phyloP scores from a whole-genome alignment of 2,329 filamentous ascomycete species.

The Pseudocercospora ulei region DNA sequence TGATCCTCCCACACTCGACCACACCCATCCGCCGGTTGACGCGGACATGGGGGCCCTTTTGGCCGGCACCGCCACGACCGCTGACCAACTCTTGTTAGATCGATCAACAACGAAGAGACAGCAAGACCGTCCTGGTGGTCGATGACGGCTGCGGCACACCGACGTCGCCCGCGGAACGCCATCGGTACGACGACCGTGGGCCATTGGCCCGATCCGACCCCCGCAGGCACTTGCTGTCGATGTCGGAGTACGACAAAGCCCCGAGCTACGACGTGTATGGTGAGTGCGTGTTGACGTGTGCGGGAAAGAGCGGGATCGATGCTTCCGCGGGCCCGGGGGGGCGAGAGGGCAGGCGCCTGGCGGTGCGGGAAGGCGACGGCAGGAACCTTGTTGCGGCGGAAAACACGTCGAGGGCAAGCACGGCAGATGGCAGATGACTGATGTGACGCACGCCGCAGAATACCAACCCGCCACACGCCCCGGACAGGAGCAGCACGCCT shows the following conservation, averaged over 20 bases:
- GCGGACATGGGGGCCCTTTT: conserved; percentile 9
- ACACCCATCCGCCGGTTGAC: conserved; percentile 9
- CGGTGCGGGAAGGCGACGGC: conserved; percentile 11
- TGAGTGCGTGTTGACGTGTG: conserved; percentile 45
- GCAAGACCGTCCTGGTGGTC: conserved; percentile 31
- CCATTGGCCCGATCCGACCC: conserved; percentile 44
- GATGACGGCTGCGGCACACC: conserved; percentile 34
- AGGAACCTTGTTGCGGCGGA: conserved; percentile 13
- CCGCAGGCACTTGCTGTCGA: conserved; percentile 49
- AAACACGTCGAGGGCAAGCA: conserved; percentile 26
- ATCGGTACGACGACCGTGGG: conserved; percentile 42
- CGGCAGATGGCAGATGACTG: conserved; percentile 39
- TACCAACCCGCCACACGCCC: conserved; percentile 51
- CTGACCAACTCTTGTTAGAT: conserved; percentile 21
- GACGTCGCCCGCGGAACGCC: conserved; percentile 28
- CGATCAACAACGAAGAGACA: conserved; percentile 25
- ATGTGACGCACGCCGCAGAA: conserved; percentile 40
- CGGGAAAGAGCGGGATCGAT: conserved; percentile 3
- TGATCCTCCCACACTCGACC: conserved; percentile 12
- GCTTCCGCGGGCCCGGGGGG: no score
- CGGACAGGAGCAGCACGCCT: conserved; percentile 47
- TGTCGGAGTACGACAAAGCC: conserved; percentile 72
- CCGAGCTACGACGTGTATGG: conserved; percentile 70
- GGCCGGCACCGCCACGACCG: conserved; percentile 18
- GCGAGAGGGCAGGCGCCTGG: conserved; percentile 1